Base-by-base conservation (phyloP, 2,329 filamentous ascomycete species). In the Phaeosphaeria sp. region DNA sequence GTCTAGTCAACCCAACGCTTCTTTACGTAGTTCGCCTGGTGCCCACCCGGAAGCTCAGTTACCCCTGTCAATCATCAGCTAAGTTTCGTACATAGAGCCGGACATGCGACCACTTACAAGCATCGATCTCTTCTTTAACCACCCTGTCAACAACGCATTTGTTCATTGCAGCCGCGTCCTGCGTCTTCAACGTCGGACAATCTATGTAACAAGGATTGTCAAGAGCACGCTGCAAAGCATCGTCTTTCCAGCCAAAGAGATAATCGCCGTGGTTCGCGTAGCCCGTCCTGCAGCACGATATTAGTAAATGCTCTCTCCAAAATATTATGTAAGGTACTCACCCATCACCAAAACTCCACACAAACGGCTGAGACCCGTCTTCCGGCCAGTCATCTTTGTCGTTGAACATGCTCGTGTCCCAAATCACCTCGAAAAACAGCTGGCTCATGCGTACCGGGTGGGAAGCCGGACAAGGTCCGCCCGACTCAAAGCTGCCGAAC, bases 251-350 rank as follows among this genome's bases (percentile, higher is more conserved):
- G 54, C 82, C 82, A 65, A 84, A 84, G 60, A 84, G 67, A 68
- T 84, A 84, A 72, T 84, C 81, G 40, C 81, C 82, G 68, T 84
- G 81, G 17, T 81, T 82, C 3, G 80, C 82, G n/a, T 81, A 76
- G 36, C 82, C 81, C 44, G 78, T 79, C 25, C 75, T 67, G 21
- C 18, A 39, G 17, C 40, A 17, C 30, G 3, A 36, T 13, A 36
- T 21, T 9, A 52, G 47, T 45, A 13, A 20, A 33, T 22, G 27
- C 11, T n/a, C 11, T 4, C 15, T 44, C 15, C 4, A 25, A 6
- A 1, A 20, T 6, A 24, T n/a, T 22, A 27, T 27, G 13, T 24
- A 49, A 18, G 2, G 2, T 9, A 51, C 66, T 51, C 51, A 69
- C 63, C 56, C 80, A 78, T 81, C 80, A 11, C 69, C 69, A 36